Percentiles rank a stretch among this genome's conserved stretches.
phyloP scores from a whole-genome alignment of 805 yeast genomes.

The Zygosaccharomyces bailii region DNA sequence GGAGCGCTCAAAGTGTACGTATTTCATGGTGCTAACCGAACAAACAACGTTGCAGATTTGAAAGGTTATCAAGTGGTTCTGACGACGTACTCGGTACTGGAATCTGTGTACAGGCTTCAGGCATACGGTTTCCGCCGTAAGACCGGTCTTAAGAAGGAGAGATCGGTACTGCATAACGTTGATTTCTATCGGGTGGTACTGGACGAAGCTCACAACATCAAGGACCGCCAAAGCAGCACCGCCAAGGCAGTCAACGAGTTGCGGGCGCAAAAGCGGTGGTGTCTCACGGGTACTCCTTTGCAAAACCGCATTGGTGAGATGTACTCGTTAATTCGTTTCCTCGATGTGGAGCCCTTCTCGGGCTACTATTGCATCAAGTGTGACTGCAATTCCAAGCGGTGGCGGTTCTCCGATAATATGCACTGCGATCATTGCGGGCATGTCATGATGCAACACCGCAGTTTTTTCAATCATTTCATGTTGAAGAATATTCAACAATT shows the following conservation, averaged over 20 bases:
- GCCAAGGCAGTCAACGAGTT: constrained; percentile 85
- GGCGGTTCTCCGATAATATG: constrained; percentile 82
- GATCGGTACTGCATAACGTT: constrained; percentile 67
- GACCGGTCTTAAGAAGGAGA: constrained; percentile 65
- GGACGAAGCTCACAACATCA: constrained; percentile 97
- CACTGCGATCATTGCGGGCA: constrained; percentile 87
- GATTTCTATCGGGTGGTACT: constrained; percentile 80
- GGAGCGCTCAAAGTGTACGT: constrained; percentile 64
- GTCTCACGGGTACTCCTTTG: constrained; percentile 93
- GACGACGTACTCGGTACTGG: constrained; percentile 91
- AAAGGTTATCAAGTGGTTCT: constrained; percentile 63
- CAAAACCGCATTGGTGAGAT: constrained; percentile 96
- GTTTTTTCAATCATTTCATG: constrained; percentile 93
- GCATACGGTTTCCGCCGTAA: constrained; percentile 77
- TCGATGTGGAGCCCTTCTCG: constrained; percentile 81
- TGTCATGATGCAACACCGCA: constrained; percentile 91
- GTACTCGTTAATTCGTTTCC: constrained; percentile 83
- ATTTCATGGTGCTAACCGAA: constrained; percentile 83
- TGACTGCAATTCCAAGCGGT: constrained; percentile 73
- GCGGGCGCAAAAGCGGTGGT: constrained; percentile 74
- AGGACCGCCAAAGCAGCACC: constrained; percentile 90
- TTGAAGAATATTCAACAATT: constrained; percentile 86
- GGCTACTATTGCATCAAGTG: constrained; percentile 92
- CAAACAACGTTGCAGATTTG: constrained; percentile 54
- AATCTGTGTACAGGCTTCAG: constrained; percentile 80